Base-by-base conservation (phyloP, 73 alveolate genomes). In the Paramecium caudatum region DNA sequence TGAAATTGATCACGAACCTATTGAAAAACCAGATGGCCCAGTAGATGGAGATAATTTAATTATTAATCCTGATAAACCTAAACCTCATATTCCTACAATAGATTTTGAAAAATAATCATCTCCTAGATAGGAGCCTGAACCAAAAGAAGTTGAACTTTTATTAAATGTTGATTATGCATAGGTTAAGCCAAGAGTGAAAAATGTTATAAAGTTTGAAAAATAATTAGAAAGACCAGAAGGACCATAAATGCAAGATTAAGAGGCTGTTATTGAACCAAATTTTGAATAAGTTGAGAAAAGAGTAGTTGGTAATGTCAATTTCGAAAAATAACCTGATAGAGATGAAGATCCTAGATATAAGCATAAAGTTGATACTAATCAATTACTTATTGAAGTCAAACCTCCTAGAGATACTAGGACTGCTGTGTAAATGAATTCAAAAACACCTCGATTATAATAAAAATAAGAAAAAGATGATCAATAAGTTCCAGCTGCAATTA, bases 1-100 rank as follows among this genome's bases (percentile, higher is more conserved):
- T 17, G 91, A 82, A 55, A 94, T 61, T 34, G 91, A 91, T 30
- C 82, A 46, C 15, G 96, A 91, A 8, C 91, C 91, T 0, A 62
- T 86, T n/a, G 49, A 41, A 27, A 86, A 86, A 41, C 90, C 88
- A 15, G 93, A 86, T 47, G 90, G 90, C 36, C 85, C 80, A 49
- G 61, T 84, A 5, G 94, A 81, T 61, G 98, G 98, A 1, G 98
- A 95, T 88, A 94, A 93, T 17, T 83, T 95, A 0, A 81, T 93
- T 19, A 80, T 95, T 33, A 90, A 93, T 47, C 94, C 96, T n/a
- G 93, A 94, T 3, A 91, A 88, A 78, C 91, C 88, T 10, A 65
- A 41, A 23, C 62, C 62, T 6, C 88, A 74, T 21, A 41, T 74
- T 15, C 88, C 62, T 4, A 45, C 69, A 9, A 17, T 74, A 3